A percentile compares a stretch with the other conserved stretches of the same genome.
Conservation (phyloP, 176 grass and related monocot species). For the Cymbopogon citratus region DNA sequence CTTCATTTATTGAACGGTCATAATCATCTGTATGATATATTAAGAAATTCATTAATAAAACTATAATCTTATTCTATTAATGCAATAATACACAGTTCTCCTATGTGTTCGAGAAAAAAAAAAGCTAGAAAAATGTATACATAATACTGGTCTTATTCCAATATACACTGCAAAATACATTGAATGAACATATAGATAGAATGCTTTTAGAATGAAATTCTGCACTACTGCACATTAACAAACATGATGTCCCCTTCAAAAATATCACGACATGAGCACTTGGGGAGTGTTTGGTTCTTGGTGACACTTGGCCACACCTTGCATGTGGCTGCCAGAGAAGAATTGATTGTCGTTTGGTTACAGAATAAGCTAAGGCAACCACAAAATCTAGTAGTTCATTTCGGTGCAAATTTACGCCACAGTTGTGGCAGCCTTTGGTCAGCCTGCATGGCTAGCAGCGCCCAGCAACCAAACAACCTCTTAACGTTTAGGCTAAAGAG, state of each 20-base stretch:
- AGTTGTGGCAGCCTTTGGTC: too few relatives aligned
- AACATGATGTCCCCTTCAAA: background rate
- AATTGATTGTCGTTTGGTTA: too few relatives aligned
- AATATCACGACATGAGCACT: background rate
- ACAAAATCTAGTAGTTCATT: too few relatives aligned
- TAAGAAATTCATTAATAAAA: conserved; percentile 15
- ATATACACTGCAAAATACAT: background rate
- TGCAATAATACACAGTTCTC: background rate
- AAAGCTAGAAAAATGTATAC: background rate
- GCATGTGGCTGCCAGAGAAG: too few relatives aligned
- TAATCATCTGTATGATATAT: conserved; percentile 82
- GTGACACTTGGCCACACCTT: too few relatives aligned
- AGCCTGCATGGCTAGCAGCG: too few relatives aligned
- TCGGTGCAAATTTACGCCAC: too few relatives aligned
- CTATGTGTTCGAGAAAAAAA: background rate
- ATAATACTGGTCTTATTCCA: background rate
- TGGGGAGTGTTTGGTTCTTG: too few relatives aligned
- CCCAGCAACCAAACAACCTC: too few relatives aligned
- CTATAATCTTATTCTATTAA: background rate
- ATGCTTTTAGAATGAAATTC: background rate
- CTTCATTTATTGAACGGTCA: conserved; percentile 96
- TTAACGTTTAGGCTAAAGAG: background rate
- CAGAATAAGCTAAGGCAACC: too few relatives aligned
- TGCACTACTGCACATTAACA: background rate
- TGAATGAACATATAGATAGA: background rate